A percentile compares a stretch with the other conserved stretches of the same genome.
Evolutionary conservation across 2,329 filamentous ascomycete species (phyloP).

Genomic region (Cladosporium sphaerospermum): DNA sequence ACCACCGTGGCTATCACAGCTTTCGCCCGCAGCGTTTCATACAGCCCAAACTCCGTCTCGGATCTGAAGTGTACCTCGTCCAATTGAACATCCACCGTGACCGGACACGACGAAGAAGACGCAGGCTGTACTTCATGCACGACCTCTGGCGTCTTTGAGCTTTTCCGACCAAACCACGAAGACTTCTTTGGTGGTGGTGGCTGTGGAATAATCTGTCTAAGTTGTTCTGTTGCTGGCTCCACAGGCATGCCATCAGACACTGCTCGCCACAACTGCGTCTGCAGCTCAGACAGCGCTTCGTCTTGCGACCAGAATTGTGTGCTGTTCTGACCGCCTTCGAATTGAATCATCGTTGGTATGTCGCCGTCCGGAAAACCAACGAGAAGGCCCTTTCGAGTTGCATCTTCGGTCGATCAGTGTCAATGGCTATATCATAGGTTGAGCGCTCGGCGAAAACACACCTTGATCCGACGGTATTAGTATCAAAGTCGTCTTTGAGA

Average conservation of each 20-base stretch:
- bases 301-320: conserved; percentile 29
- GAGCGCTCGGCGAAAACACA: conserved; percentile 9
- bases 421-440: not conserved
- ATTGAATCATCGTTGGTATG: conserved; percentile 22
- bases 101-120: conserved; percentile 5
- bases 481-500: conserved; percentile 24
- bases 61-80: conserved; percentile 37
- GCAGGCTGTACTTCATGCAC: not conserved
- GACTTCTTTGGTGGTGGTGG: conserved; percentile 11
- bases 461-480: conserved; percentile 30
- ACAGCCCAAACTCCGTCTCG: conserved; percentile 40
- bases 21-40: conserved; percentile 32
- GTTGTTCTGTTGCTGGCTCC: not conserved
- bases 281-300: conserved; percentile 24
- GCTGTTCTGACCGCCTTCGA: conserved; percentile 24
- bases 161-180: conserved; percentile 21
- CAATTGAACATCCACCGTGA: conserved; percentile 28
- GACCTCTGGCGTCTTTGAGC: conserved; percentile 12
- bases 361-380: conserved; percentile 23
- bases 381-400: conserved; percentile 20
- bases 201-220: conserved; percentile 9
- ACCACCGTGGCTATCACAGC: conserved; percentile 22
- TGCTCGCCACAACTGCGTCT: conserved; percentile 18
- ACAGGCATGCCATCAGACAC: conserved; percentile 14
- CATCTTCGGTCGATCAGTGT: conserved; percentile 12